Evolutionary conservation across 139 green algal genomes (phyloP).

Genomic region (Pseudopediastrum boryanum): DNA sequence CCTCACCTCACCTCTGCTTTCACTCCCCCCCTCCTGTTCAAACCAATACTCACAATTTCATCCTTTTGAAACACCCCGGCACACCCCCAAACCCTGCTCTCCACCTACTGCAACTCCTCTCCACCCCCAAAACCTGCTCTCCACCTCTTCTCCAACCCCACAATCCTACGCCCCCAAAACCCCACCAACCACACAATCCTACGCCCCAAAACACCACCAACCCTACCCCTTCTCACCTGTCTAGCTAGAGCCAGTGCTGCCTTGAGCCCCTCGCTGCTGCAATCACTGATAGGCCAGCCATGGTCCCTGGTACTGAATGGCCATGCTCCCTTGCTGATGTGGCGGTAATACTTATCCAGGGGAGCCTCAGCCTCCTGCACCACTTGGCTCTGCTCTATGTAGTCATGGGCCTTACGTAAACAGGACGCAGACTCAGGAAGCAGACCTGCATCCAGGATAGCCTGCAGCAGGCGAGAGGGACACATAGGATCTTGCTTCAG

Average conservation of each 20-base stretch:
- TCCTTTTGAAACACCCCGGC: background rate
- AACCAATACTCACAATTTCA: too few species aligned
- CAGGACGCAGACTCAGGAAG: constrained; percentile 25
- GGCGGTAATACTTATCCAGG: constrained; percentile 76
- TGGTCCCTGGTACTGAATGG: constrained; percentile 96
- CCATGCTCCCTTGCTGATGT: constrained; percentile 97
- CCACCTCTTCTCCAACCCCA: background rate
- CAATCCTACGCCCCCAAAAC: background rate
- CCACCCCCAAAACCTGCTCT: background rate
- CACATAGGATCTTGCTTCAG: too few species aligned
- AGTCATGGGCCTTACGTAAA: constrained; percentile 73
- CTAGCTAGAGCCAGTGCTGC: constrained; percentile 73
- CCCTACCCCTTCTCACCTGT: constrained; percentile 22
- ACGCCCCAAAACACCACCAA: background rate
- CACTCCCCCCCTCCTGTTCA: too few species aligned
- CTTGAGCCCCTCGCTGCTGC: constrained; percentile 87
- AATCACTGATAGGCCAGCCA: constrained; percentile 97
- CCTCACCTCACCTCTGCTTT: too few species aligned
- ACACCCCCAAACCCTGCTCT: background rate
- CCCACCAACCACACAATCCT: background rate
- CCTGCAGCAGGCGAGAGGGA: too few species aligned
- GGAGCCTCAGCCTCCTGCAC: constrained; percentile 58
- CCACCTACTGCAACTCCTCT: background rate
- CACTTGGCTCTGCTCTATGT: constrained; percentile 84
- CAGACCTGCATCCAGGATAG: constrained; percentile 30